phyloP scores from a whole-genome alignment of 345 rosid genomes.

The Acer campestre region DNA sequence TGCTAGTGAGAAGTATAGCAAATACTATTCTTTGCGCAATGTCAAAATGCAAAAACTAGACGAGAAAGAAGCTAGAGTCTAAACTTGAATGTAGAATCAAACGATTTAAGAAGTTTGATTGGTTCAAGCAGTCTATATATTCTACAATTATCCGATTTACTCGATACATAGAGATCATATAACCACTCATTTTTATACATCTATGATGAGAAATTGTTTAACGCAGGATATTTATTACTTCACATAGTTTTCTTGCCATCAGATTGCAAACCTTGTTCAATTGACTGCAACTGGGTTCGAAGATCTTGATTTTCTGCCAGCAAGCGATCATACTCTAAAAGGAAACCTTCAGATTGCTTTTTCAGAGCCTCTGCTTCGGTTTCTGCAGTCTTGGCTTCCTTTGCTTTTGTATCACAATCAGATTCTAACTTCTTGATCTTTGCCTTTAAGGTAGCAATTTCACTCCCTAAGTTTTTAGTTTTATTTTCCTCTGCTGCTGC shows the following conservation, averaged over 20 bases:
- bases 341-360: conserved; percentile 75
- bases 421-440: conserved; percentile 56
- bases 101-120: neutral
- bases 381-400: conserved; percentile 58
- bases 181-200: neutral
- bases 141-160: neutral
- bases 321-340: conserved; percentile 67
- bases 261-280: conserved; percentile 42
- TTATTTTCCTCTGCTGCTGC: conserved; percentile 53
- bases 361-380: conserved; percentile 63
- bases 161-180: conserved; percentile 1
- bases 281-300: conserved; percentile 60
- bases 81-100: too few species aligned
- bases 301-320: conserved; percentile 77
- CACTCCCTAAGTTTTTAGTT: conserved; percentile 49
- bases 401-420: conserved; percentile 48
- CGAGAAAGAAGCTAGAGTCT: too few species aligned
- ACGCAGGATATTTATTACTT: conserved; percentile 3
- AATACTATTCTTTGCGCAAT: neutral
- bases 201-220: conserved; percentile 8
- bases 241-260: conserved; percentile 55
- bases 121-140: conserved; percentile 3
- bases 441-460: conserved; percentile 41
- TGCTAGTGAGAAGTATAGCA: neutral
- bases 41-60: neutral